Evolutionary conservation across 176 grass and related monocot genomes (phyloP).

Genomic region (Carex scoparia): DNA sequence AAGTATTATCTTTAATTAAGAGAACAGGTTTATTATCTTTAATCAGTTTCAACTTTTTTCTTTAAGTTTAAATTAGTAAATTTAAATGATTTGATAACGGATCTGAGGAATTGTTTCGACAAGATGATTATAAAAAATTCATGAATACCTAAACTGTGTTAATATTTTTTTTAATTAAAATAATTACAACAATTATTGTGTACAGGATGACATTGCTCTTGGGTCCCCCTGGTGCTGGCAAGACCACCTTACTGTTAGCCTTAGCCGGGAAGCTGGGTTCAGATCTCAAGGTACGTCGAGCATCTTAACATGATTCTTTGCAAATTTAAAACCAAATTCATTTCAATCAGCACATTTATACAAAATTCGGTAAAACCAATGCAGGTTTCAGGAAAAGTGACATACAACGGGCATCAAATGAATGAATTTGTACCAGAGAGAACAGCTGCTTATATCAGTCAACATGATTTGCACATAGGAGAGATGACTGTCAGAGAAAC

Average conservation of each 20-base stretch:
- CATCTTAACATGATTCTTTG: not conserved
- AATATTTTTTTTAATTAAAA: not conserved
- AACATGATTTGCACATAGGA: constrained; percentile 80
- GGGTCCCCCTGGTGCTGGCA: constrained; percentile 83
- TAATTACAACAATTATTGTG: not conserved
- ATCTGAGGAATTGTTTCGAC: not conserved
- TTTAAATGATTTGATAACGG: too few relatives aligned
- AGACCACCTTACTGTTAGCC: constrained; percentile 80
- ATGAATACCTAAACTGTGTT: not conserved
- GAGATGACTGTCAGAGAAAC: constrained; percentile 96
- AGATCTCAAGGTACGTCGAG: constrained; percentile 48
- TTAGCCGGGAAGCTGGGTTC: constrained; percentile 70
- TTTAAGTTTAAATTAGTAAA: too few relatives aligned
- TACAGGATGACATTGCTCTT: constrained; percentile 85
- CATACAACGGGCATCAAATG: constrained; percentile 92
- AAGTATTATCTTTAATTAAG: not conserved
- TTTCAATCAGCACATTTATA: not conserved
- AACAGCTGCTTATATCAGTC: constrained; percentile 86
- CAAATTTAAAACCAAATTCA: not conserved
- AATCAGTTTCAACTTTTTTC: too few relatives aligned
- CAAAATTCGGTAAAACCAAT: not conserved
- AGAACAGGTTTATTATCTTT: too few relatives aligned
- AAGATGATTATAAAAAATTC: not conserved
- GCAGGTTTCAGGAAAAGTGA: constrained; percentile 59
- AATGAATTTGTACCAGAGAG: constrained; percentile 82